A percentile compares a stretch with the other conserved stretches of the same genome.
Conservation (phyloP, 805 yeast species). For the Komagataella pseudopastoris region DNA sequence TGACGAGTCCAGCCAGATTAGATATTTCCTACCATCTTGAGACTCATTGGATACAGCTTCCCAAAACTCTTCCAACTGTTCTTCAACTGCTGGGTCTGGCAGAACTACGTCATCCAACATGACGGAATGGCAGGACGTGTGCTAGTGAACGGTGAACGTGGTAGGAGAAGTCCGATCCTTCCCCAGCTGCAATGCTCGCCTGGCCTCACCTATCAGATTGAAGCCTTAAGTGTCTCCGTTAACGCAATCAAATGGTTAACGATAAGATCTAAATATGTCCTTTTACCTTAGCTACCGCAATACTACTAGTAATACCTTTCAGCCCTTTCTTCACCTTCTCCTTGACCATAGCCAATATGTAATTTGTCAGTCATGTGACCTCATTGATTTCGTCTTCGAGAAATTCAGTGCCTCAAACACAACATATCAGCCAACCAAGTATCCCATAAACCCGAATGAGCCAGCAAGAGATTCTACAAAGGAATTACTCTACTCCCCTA, state of each 20-base stretch:
- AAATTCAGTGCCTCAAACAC: not conserved
- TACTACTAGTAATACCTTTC: not conserved
- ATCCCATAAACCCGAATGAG: not conserved
- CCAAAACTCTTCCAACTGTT: not conserved
- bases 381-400: not conserved
- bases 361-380: not conserved
- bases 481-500: constrained; percentile 9
- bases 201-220: not conserved
- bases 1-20: not conserved
- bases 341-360: not conserved
- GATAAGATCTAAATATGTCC: not conserved
- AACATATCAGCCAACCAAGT: not conserved
- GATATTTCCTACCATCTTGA: not conserved
- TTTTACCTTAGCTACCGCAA: too few species aligned
- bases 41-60: not conserved
- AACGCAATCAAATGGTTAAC: not conserved
- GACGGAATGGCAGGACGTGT: not conserved
- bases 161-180: not conserved
- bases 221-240: not conserved
- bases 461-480: not conserved
- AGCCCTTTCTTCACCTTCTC: not conserved
- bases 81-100: not conserved
- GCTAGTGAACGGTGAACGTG: not conserved
- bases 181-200: not conserved
- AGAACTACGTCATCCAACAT: not conserved